These are phyloP conservation scores for Vigna trinervia DNA, from an alignment of 306 rosid species.

Conservation along the genomic window DNA sequence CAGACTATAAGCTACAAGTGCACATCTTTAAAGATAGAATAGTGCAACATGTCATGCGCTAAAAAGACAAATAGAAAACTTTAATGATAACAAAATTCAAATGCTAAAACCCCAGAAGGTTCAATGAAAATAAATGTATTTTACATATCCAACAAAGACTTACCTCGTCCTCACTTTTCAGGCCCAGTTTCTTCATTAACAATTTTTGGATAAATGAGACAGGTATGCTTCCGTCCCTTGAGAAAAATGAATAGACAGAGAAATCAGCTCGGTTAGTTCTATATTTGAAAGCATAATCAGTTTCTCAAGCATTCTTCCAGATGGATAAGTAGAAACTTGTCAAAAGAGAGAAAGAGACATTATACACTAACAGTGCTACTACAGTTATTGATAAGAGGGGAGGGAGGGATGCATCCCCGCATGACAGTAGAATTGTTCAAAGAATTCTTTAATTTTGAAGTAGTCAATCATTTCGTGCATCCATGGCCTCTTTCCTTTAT, in stretches of 20 bases:
- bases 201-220: conserved; percentile 70
- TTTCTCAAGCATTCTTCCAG: neutral
- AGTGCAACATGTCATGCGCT: neutral
- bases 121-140: conserved; percentile 7
- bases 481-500: conserved; percentile 3
- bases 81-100: neutral
- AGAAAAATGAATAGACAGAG: conserved; percentile 42
- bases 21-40: neutral
- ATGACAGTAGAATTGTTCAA: neutral
- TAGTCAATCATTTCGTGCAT: neutral
- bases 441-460: neutral
- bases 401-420: neutral
- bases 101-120: neutral
- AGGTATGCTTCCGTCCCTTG: conserved; percentile 72
- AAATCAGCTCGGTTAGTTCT: conserved; percentile 30
- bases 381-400: conserved; percentile 1
- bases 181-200: conserved; percentile 68
- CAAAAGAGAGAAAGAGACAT: neutral
- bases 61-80: conserved; percentile 12
- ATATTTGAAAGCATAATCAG: neutral
- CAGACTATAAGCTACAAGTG: neutral
- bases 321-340: neutral
- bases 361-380: neutral
- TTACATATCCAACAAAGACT: conserved; percentile 7
- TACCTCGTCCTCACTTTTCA: conserved; percentile 76